Percentiles rank a stretch among this genome's conserved stretches.
phyloP scores from a whole-genome alignment of 1,284 basidiomycete species.

The Phellopilus nigrolimitatus region DNA sequence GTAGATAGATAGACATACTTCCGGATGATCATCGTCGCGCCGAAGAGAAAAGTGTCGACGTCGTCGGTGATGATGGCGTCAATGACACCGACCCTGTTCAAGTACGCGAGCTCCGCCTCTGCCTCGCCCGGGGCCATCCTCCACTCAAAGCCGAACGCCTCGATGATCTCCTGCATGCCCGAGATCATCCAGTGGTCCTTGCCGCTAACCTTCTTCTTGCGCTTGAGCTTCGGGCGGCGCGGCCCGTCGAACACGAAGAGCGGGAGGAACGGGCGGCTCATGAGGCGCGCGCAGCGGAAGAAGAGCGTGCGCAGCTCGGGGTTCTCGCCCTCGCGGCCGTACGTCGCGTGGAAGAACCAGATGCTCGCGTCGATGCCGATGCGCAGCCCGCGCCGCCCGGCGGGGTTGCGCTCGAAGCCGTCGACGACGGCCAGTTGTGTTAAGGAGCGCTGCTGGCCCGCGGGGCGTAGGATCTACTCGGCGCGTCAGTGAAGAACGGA shows the following conservation, averaged over 20 bases:
- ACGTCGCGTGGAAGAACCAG: constrained; percentile 77
- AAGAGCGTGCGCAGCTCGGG: constrained; percentile 72
- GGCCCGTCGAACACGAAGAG: constrained; percentile 96
- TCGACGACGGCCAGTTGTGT: constrained; percentile 65
- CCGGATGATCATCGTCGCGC: constrained; percentile 76
- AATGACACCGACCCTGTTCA: constrained; percentile 77
- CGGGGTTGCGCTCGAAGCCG: constrained; percentile 61
- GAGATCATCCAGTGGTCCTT: constrained; percentile 58
- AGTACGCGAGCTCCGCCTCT: constrained; percentile 90
- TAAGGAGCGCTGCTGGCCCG: constrained; percentile 56
- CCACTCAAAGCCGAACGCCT: constrained; percentile 88
- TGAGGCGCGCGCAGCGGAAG: constrained; percentile 70
- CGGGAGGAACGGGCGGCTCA: constrained; percentile 76
- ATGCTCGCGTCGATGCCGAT: constrained; percentile 78
- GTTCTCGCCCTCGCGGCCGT: constrained; percentile 73
- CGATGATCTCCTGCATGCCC: constrained; percentile 77
- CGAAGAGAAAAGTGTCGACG: constrained; percentile 90
- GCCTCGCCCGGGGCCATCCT: constrained; percentile 90
- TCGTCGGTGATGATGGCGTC: constrained; percentile 93
- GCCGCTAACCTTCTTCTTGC: constrained; percentile 66
- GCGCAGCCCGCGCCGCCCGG: constrained; percentile 57
- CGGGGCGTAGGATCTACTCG: constrained; percentile 56
- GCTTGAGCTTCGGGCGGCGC: constrained; percentile 76
- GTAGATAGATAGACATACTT: constrained; percentile 42
- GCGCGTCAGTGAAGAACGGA: neutral